Evolutionary conservation across 768 basidiomycete genomes (phyloP).

Genomic region (Psilocybe sp.): DNA sequence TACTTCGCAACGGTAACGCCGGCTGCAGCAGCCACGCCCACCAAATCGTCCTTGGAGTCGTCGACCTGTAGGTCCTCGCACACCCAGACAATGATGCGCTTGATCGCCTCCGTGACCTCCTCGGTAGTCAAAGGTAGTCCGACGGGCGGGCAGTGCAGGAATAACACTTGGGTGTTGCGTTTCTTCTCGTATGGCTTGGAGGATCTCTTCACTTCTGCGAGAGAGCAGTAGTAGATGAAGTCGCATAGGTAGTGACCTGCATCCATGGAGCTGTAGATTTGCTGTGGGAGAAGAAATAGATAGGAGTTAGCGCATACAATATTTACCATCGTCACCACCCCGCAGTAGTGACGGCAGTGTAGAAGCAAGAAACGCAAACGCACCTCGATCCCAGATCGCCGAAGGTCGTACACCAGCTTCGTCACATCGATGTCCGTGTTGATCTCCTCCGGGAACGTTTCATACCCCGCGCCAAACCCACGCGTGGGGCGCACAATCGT

Average conservation of each 20-base stretch:
- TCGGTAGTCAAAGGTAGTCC: conserved; percentile 61
- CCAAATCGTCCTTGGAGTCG: conserved; percentile 28
- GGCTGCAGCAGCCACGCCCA: not conserved
- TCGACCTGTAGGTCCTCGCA: conserved; percentile 35
- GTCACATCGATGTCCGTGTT: conserved; percentile 60
- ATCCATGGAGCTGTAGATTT: conserved; percentile 72
- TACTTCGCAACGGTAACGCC: too few relatives aligned
- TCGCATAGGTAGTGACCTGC: conserved; percentile 77
- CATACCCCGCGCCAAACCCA: conserved; percentile 48
- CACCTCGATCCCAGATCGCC: conserved; percentile 48
- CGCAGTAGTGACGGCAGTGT: conserved; percentile 1
- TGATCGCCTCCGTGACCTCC: conserved; percentile 66
- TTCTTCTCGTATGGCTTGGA: conserved; percentile 38
- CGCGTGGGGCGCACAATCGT: conserved; percentile 34
- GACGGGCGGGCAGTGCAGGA: conserved; percentile 71
- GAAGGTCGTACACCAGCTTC: conserved; percentile 53
- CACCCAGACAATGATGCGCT: conserved; percentile 60
- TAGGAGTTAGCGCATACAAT: not conserved
- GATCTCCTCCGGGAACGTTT: conserved; percentile 53
- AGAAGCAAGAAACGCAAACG: conserved; percentile 11
- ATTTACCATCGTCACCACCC: not conserved
- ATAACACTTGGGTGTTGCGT: conserved; percentile 52
- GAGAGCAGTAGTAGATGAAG: conserved; percentile 74
- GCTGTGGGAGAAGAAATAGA: conserved; percentile 30
- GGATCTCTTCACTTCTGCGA: conserved; percentile 62